Conservation (phyloP, 176 grass and related monocot species). For the maize (Zea mays) region Zm-B73-REFERENCE-NAM-5.0 NC_050103.1:73997501-73998000, state of each 20-base stretch:
- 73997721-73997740: conserved; percentile 16
- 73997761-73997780: conserved; percentile 22
- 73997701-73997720: conserved; percentile 32
- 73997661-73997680: not conserved
- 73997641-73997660: conserved; percentile 16
- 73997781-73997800: not conserved
- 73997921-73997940: conserved; percentile 45
- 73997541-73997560: conserved; percentile 29
- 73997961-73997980: conserved; percentile 62
- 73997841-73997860: conserved; percentile 23
- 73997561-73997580: not conserved
- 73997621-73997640: not conserved
- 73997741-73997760: conserved; percentile 19
- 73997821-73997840: not conserved
- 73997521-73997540: conserved; percentile 10
- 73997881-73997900: conserved; percentile 43
- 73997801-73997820: not conserved
- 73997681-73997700: conserved; percentile 14
- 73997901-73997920: conserved; percentile 51
- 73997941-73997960: conserved; percentile 53
- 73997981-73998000: conserved; percentile 56
- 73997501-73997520: not conserved
- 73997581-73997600: not conserved
- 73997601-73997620: conserved; percentile 17
- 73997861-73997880: conserved; percentile 28